Evolutionary conservation across 2,329 filamentous ascomycete species (phyloP).

Genomic region (Aspergillus chevalieri): DNA sequence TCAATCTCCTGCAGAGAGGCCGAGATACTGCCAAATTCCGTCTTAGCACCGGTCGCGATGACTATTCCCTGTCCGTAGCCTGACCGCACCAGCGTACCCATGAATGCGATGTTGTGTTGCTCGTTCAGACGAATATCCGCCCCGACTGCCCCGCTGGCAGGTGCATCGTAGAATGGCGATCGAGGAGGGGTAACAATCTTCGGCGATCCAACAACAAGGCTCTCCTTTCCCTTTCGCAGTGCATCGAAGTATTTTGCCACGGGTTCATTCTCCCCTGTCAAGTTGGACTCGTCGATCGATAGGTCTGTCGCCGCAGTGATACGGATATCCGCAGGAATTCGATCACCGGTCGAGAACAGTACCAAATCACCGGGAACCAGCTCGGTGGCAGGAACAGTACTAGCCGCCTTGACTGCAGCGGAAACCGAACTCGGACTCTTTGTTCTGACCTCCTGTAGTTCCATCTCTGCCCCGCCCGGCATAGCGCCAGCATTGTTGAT

Average conservation of each 20-base stretch:
- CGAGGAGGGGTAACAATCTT: conserved; percentile 35
- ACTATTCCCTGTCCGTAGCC: conserved; percentile 94
- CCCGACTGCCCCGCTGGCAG: conserved; percentile 53
- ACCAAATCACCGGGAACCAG: conserved; percentile 90
- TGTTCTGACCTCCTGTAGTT: conserved; percentile 44
- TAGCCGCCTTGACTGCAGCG: conserved; percentile 66
- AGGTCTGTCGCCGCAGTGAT: conserved; percentile 86
- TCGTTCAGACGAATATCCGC: conserved; percentile 65
- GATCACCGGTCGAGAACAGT: conserved; percentile 89
- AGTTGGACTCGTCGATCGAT: conserved; percentile 91
- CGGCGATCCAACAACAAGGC: conserved; percentile 26
- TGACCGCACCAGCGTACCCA: conserved; percentile 93
- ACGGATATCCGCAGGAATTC: conserved; percentile 90
- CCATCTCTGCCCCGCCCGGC: conserved; percentile 36
- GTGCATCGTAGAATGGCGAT: conserved; percentile 54
- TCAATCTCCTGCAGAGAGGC: conserved; percentile 92
- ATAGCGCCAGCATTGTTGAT: conserved; percentile 15
- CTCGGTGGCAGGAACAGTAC: conserved; percentile 78
- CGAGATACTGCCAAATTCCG: conserved; percentile 94
- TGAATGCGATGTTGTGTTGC: conserved; percentile 89
- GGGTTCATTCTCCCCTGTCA: conserved; percentile 94
- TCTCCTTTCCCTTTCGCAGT: conserved; percentile 32
- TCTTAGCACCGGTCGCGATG: conserved; percentile 89
- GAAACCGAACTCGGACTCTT: conserved; percentile 51
- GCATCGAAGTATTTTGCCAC: conserved; percentile 70